Evolutionary conservation across 148 eudicot genomes (phyloP).

Genomic region (Persicaria tinctoria): DNA sequence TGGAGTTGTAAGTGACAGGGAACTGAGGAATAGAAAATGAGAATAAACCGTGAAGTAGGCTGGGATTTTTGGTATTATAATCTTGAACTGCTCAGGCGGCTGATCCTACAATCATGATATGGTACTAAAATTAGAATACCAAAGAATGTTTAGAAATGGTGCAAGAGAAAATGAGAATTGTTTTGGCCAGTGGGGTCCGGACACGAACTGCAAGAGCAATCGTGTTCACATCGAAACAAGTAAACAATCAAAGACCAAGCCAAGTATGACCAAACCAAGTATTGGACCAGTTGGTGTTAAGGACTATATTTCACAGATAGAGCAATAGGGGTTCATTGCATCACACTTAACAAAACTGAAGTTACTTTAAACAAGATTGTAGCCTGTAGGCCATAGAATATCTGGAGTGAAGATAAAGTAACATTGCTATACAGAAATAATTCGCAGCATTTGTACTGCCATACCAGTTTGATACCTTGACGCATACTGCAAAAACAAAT

Average conservation of each 20-base stretch:
- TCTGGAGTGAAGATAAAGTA: background rate
- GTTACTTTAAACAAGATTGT: background rate
- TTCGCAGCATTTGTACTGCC: background rate
- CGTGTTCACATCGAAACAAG: background rate
- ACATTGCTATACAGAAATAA: background rate
- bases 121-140: background rate
- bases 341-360: background rate
- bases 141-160: background rate
- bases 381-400: background rate
- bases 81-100: constrained; percentile 80
- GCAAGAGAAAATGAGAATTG: background rate
- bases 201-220: background rate
- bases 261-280: constrained; percentile 1
- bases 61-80: constrained; percentile 83
- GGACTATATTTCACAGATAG: background rate
- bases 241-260: background rate
- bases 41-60: constrained; percentile 86
- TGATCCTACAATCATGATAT: constrained; percentile 39
- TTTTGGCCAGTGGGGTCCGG: background rate
- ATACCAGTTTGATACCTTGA: background rate
- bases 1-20: background rate
- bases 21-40: background rate
- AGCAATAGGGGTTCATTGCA: background rate
- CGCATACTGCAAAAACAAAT: background rate
- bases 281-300: background rate